Evolutionary conservation across 2,329 filamentous ascomycete genomes (phyloP), one percentile per base, ranked within the genome.

Genomic region (Penicillium olsonii): DNA sequence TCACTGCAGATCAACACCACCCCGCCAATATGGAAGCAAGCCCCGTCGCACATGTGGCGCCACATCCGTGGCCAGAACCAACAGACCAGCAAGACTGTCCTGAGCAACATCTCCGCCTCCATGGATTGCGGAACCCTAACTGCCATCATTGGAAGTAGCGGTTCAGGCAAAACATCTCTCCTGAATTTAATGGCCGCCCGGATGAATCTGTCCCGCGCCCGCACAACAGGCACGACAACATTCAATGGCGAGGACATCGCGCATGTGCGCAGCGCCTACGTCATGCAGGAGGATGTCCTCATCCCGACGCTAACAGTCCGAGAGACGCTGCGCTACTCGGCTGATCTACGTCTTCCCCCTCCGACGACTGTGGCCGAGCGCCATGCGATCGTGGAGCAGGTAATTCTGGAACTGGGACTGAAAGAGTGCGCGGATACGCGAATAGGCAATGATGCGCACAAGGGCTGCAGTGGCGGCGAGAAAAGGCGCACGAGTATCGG

Each of bases 391-490:
- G 87, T 92, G 1, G 87, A 92, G 54, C 85, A 88, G 57, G 87
- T 91, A 18, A 90, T 92, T 37, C 71, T 87, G 8, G 87, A 92
- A 61, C 71, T 92, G 2, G 86, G 87, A 0, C 67, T 92, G 34
- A 90, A 90, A 65, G 87, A 91, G 56, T 90, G 88, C 50, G 87
- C 87, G 19, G 75, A 90, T 55, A 92, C 88, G 0, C 75, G 84
- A 8, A 87, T 92, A 44, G 88, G 88, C 1, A 87, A 84, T 58
- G 81, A 80, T 48, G 79, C 81, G 42, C 85, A 90, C 60, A 85
- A 87, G 38, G 88, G 87, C 0, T 91, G 88, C 61, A 90, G 87
- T 38, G 88, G 88, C 0, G 88, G 88, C 3, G 88, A 92, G 67
- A 91, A 90, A 73, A 77, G 88, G 53, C 76, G 88, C 26, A 87